phyloP scores from a whole-genome alignment of 192 early-diverging fungal species.

The Backusella westeae region DNA sequence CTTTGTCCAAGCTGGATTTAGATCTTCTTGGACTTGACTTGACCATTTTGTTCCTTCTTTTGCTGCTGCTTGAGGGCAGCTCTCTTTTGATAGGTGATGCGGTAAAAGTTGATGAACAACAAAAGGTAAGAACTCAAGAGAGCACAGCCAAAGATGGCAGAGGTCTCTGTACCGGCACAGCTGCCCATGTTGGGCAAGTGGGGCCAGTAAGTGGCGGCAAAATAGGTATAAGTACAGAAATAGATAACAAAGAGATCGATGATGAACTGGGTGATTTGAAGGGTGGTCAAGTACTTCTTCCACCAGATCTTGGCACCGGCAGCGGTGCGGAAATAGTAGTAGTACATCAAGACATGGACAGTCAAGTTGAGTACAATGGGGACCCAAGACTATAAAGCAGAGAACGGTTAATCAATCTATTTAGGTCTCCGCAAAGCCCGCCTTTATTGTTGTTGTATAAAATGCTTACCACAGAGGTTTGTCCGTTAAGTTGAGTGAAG shows the following conservation, averaged over 20 bases:
- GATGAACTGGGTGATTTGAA: constrained; percentile 90
- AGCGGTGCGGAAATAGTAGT: constrained; percentile 83
- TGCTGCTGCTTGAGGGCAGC: constrained; percentile 35
- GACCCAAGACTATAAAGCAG: constrained; percentile 58
- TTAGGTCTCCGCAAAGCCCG: not conserved
- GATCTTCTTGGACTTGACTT: constrained; percentile 26
- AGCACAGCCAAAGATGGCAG: constrained; percentile 81
- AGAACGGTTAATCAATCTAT: not conserved
- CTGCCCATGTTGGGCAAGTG: constrained; percentile 57
- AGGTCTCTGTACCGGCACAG: constrained; percentile 74
- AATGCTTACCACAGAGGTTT: constrained; percentile 72
- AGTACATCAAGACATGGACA: constrained; percentile 93
- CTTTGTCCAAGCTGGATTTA: not conserved
- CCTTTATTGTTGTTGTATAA: not conserved
- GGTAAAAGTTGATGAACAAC: constrained; percentile 91
- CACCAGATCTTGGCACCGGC: constrained; percentile 82
- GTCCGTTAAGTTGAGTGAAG: constrained; percentile 75
- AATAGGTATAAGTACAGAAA: constrained; percentile 84
- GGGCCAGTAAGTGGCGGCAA: constrained; percentile 64
- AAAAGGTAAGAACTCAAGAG: constrained; percentile 79
- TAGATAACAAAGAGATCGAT: constrained; percentile 86
- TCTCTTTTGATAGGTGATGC: constrained; percentile 71
- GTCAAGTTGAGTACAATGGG: constrained; percentile 81
- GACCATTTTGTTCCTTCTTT: constrained; percentile 2
- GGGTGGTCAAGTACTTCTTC: constrained; percentile 89